Percentiles rank a stretch among this genome's conserved stretches.
Evolutionary conservation across 768 basidiomycete species (phyloP).

Genomic region (Termitomyces sp.): DNA sequence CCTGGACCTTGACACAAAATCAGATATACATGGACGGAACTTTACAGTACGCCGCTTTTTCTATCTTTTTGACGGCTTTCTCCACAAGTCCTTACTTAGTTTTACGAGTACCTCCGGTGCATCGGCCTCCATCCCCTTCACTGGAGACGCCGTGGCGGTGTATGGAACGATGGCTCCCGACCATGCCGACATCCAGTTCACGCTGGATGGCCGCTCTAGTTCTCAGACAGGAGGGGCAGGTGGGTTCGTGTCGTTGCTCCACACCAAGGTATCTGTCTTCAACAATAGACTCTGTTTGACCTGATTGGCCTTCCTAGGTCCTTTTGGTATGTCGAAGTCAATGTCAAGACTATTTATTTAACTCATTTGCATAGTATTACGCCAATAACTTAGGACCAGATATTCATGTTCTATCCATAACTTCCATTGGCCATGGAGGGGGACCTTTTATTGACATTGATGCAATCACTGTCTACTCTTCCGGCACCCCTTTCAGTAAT

Average conservation of each 20-base stretch:
- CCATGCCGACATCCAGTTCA: conserved; percentile 43
- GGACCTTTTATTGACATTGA: conserved; percentile 44
- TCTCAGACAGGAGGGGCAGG: conserved; percentile 32
- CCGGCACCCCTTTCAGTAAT: conserved; percentile 4
- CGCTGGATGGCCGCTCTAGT: conserved; percentile 35
- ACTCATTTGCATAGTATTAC: conserved; percentile 32
- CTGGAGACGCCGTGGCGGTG: conserved; percentile 49
- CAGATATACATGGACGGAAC: conserved; percentile 31
- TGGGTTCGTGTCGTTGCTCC: conserved; percentile 29
- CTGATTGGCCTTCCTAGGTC: conserved; percentile 17
- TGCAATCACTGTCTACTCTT: conserved; percentile 33
- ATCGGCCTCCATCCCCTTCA: conserved; percentile 39
- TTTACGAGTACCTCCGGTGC: conserved; percentile 36
- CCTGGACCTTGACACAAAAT: conserved; percentile 31
- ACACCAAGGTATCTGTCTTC: conserved; percentile 18
- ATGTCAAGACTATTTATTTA: neutral
- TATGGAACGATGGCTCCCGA: conserved; percentile 52
- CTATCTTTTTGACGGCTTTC: neutral
- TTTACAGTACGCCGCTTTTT: conserved; percentile 35
- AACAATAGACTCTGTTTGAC: neutral
- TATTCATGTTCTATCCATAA: conserved; percentile 35
- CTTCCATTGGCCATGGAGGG: conserved; percentile 25
- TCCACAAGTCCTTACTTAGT: conserved; percentile 20
- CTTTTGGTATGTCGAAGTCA: conserved; percentile 26
- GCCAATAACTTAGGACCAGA: conserved; percentile 32